These are phyloP conservation scores for Dimocarpus longan DNA, from an alignment of 345 rosid genomes.

Conservation along the genomic window DNA sequence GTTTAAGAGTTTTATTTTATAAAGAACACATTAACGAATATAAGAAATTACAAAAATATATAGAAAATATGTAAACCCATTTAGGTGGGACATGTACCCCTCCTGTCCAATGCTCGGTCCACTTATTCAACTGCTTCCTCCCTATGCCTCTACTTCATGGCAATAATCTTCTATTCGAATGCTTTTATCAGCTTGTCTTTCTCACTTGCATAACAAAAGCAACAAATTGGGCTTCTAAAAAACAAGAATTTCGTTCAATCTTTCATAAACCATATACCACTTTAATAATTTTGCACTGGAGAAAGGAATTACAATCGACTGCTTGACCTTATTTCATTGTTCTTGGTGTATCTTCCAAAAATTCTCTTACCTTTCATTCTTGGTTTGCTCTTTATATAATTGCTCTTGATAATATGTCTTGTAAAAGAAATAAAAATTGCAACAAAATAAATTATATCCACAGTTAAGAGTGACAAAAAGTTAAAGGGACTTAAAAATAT, in stretches of 20 bases:
- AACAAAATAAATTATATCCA: no score
- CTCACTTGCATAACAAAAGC: slow-evolving; percentile 44
- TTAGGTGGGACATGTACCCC: no score
- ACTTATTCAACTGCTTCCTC: slow-evolving; percentile 47
- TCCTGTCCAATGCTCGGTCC: no score
- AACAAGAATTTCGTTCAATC: neutral
- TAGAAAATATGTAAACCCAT: no score
- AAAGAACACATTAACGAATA: no score
- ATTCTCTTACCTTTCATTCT: slow-evolving; percentile 64
- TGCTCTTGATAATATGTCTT: slow-evolving; percentile 75
- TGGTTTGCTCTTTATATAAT: slow-evolving; percentile 63
- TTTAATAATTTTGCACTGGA: slow-evolving; percentile 42
- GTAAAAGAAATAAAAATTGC: no score
- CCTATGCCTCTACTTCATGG: slow-evolving; percentile 56
- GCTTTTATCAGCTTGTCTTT: slow-evolving; percentile 60
- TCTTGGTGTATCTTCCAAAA: slow-evolving; percentile 83
- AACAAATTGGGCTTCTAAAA: neutral
- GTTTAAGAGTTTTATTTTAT: no score
- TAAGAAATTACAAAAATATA: no score
- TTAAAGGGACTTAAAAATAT: no score
- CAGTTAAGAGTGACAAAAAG: no score
- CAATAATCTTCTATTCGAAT: slow-evolving; percentile 53
- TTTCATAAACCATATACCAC: slow-evolving; percentile 39
- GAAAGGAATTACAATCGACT: slow-evolving; percentile 36
- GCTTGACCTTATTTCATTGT: slow-evolving; percentile 64